Evolutionary conservation across 2,329 filamentous ascomycete species (phyloP), one percentile per base, ranked within the genome.

Genomic region (Penicillium sp.): DNA sequence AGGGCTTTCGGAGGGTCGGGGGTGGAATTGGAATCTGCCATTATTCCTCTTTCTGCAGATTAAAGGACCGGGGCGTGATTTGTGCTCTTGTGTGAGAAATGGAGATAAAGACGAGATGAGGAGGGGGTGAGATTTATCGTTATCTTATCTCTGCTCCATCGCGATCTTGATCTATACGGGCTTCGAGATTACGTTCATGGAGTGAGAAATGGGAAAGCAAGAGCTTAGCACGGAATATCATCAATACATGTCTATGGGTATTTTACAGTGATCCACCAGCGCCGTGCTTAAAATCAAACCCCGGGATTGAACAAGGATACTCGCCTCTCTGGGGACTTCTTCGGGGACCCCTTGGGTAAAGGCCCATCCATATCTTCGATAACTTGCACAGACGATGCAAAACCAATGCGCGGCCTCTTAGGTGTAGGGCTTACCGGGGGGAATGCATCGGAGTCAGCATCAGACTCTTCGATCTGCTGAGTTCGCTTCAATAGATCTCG

Each of bases 1-100:
- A 93, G 69, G 45, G 76, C 72, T 29, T 55, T 21, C 1, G 36
- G 43, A 21, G 38, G 24, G 16, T 18, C 18, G 18, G 3, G 18
- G 18, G 18, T 13, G 21, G 18, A 13, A n/a, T 8, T 15, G 50
- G 45, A 10, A 1, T 47, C 26, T 36, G 42, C 23, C 54, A 59
- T 59, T 8, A n/a, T 42, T 18, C 10, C 6, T 15, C 16, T 5
- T 5, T 29, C 8, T 31, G 28, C 6, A 21, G 21, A 51, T 44
- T 61, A 4, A 7, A 26, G 24, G 24, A 6, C 7, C 1, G 28
- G 28, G 28, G 63, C 18, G 1, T 24, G 54, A 47, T 2, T 50
- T 58, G 28, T 54, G 12, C 13, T 52, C 28, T 6, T 55, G 9
- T 29, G 28, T 9, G 10, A 29, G 47, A 18, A 56, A 53, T 28